Conservation (phyloP, 2,329 filamentous ascomycete species). For the Chrysoporthe deuterocubensis region DNA sequence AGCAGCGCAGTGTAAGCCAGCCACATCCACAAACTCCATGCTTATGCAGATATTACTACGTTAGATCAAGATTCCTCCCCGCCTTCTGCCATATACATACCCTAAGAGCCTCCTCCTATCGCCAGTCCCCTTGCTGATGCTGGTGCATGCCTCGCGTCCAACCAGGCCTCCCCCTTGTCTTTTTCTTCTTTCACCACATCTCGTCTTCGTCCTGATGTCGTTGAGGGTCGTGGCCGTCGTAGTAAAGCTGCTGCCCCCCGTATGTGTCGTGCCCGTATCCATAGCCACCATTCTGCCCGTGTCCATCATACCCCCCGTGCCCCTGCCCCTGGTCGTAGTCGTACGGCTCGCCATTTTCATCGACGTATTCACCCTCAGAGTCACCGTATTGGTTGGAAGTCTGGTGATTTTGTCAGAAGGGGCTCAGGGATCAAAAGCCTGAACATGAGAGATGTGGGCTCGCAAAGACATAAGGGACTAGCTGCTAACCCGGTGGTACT, state of each 20-base stretch:
- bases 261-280: conserved; percentile 38
- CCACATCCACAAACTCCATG: conserved; percentile 28
- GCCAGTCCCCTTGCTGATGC: neutral
- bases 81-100: neutral
- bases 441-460: neutral
- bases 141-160: neutral
- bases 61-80: conserved; percentile 19
- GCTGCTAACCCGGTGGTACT: conserved; percentile 41
- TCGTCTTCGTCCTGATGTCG: conserved; percentile 31
- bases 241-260: conserved; percentile 36
- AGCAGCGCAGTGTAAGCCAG: conserved; percentile 15
- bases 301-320: conserved; percentile 27
- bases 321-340: conserved; percentile 39
- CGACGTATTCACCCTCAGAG: conserved; percentile 37
- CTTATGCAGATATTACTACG: conserved; percentile 29
- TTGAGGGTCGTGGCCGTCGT: conserved; percentile 29
- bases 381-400: conserved; percentile 39
- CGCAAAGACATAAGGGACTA: neutral
- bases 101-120: neutral
- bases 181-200: conserved; percentile 33
- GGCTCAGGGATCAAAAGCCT: neutral
- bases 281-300: conserved; percentile 32
- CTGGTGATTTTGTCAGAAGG: conserved; percentile 29
- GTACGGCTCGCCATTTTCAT: conserved; percentile 40
- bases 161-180: neutral